Conservation (phyloP, 2,329 filamentous ascomycete genomes). For the Trichoderma sp. region DNA sequence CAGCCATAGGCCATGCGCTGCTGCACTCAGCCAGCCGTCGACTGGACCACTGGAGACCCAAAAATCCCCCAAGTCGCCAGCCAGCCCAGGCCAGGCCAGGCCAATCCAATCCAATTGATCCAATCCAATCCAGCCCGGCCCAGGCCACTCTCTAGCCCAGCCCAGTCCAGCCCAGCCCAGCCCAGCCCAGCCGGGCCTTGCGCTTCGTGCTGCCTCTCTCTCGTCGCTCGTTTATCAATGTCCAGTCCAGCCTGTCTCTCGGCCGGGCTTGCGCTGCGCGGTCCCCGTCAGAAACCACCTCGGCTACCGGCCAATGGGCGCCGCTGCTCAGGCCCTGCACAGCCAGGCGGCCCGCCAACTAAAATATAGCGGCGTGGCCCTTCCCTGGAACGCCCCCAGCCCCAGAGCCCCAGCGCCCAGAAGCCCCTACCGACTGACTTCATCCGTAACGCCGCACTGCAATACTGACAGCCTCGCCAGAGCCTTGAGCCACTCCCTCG, state of each 20-base stretch:
- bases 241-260: not conserved
- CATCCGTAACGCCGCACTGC: not conserved
- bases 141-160: not conserved
- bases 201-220: not conserved
- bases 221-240: not conserved
- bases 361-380: slow-evolving; percentile 25
- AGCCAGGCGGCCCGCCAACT: slow-evolving; percentile 26
- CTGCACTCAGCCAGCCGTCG: not conserved
- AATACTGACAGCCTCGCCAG: slow-evolving; percentile 26
- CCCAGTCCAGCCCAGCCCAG: not conserved
- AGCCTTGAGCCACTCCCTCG: slow-evolving; percentile 20
- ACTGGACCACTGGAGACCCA: too few species aligned
- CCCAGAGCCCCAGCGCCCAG: not conserved
- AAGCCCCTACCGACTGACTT: not conserved
- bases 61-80: not conserved
- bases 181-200: not conserved
- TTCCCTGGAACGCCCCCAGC: slow-evolving; percentile 9
- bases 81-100: not conserved
- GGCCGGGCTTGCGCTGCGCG: slow-evolving; percentile 12
- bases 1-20: too few species aligned
- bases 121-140: not conserved
- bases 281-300: slow-evolving; percentile 27
- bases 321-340: slow-evolving; percentile 30
- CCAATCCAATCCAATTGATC: too few species aligned
- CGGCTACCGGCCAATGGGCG: slow-evolving; percentile 39